Conservation (phyloP, 1,284 basidiomycete genomes). For the Caloboletus firmus region DNA sequence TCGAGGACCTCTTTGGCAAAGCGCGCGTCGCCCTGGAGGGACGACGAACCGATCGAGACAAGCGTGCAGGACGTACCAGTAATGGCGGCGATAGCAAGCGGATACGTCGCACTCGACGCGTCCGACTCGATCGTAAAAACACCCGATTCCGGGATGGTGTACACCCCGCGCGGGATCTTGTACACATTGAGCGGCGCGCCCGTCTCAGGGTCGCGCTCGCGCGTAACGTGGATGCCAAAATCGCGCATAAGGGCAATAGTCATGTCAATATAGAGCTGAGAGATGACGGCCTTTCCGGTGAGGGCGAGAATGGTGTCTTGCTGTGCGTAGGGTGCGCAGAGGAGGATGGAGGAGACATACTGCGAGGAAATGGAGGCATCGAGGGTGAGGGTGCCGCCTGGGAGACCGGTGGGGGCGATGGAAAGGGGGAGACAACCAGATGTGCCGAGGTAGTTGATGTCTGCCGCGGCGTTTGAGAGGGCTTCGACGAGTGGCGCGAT, state of each 20-base stretch:
- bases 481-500: conserved; percentile 97
- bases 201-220: conserved; percentile 62
- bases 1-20: conserved; percentile 94
- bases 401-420: conserved; percentile 83
- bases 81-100: conserved; percentile 94
- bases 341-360: conserved; percentile 96
- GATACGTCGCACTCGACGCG: conserved; percentile 95
- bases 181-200: conserved; percentile 80
- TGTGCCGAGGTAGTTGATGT: conserved; percentile 78
- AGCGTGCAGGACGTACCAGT: conserved; percentile 95
- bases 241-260: conserved; percentile 97
- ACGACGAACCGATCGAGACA: conserved; percentile 85
- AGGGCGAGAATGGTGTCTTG: conserved; percentile 86
- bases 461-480: conserved; percentile 78
- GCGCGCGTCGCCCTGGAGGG: conserved; percentile 93
- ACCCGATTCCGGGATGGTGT: conserved; percentile 65
- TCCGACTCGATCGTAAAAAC: conserved; percentile 94
- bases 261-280: conserved; percentile 99
- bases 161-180: conserved; percentile 81
- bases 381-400: conserved; percentile 82
- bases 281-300: conserved; percentile 74
- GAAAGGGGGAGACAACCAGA: conserved; percentile 87
- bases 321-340: conserved; percentile 92
- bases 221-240: conserved; percentile 84
- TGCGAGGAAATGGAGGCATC: conserved; percentile 96